Conservation (phyloP, 2,329 filamentous ascomycete genomes). For the Peltaster fructicola region DNA sequence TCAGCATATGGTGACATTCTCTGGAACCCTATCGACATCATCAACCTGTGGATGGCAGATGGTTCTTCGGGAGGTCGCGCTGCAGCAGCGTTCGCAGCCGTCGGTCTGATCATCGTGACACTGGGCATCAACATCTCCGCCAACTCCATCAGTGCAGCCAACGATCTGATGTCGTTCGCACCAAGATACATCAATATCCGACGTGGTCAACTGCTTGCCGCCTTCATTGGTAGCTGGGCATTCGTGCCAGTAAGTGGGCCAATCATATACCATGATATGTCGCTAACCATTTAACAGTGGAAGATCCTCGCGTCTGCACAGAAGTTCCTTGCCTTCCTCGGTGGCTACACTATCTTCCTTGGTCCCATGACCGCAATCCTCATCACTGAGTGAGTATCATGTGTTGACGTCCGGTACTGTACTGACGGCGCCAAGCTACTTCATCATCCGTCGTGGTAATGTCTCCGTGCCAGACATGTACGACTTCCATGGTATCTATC, state of each 20-base stretch:
- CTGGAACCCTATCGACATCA: constrained; percentile 18
- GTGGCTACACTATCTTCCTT: constrained; percentile 47
- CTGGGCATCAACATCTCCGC: constrained; percentile 35
- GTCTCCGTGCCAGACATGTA: constrained; percentile 36
- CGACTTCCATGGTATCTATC: constrained; percentile 30
- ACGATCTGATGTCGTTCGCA: constrained; percentile 34
- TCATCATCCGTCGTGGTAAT: constrained; percentile 32
- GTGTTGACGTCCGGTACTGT: background rate
- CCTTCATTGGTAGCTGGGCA: constrained; percentile 21
- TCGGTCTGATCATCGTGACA: constrained; percentile 32
- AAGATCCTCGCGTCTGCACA: constrained; percentile 19
- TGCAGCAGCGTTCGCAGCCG: constrained; percentile 13
- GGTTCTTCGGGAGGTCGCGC: constrained; percentile 11
- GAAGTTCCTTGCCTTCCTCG: constrained; percentile 31
- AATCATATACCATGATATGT: background rate
- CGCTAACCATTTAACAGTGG: constrained; percentile 9
- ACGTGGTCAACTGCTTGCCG: constrained; percentile 19
- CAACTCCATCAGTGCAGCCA: constrained; percentile 35
- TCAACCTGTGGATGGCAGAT: constrained; percentile 16
- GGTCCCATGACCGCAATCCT: constrained; percentile 45
- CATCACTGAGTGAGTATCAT: constrained; percentile 28
- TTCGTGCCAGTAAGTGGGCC: constrained; percentile 14
- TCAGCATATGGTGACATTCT: constrained; percentile 32
- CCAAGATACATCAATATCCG: constrained; percentile 33
- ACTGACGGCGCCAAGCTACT: constrained; percentile 23